phyloP scores from a whole-genome alignment of 345 rosid species.

The Bruguiera sexangula region DNA sequence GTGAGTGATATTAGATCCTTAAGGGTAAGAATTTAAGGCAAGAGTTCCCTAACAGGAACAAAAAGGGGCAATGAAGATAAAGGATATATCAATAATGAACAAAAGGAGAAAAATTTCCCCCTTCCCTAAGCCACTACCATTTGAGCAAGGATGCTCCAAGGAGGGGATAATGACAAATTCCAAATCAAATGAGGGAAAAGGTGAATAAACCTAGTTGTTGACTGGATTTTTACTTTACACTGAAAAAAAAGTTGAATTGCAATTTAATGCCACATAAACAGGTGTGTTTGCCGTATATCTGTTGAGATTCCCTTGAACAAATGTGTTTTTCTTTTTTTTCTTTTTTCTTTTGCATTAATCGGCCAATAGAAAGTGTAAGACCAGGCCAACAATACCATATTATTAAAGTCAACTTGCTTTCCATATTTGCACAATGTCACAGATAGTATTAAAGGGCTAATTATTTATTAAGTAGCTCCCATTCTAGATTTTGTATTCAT shows the following conservation, averaged over 20 bases:
- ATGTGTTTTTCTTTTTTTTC: slow-evolving; percentile 8
- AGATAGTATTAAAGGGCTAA: slow-evolving; percentile 12
- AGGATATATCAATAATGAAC: slow-evolving; percentile 18
- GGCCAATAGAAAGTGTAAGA: slow-evolving; percentile 12
- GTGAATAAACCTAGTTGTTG: slow-evolving; percentile 4
- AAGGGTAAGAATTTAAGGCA: not conserved
- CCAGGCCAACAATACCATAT: not conserved
- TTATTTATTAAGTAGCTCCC: slow-evolving; percentile 13
- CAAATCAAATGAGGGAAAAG: slow-evolving; percentile 6
- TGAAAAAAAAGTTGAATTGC: slow-evolving; percentile 9
- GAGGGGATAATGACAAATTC: not conserved
- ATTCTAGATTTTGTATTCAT: slow-evolving; percentile 10
- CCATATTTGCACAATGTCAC: slow-evolving; percentile 17
- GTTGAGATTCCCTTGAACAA: slow-evolving; percentile 19
- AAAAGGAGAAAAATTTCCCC: slow-evolving; percentile 3
- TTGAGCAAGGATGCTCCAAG: slow-evolving; percentile 8
- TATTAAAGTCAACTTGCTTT: slow-evolving; percentile 16
- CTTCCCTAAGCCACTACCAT: not conserved
- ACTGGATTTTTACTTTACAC: not conserved
- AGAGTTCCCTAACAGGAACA: slow-evolving; percentile 7
- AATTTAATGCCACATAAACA: slow-evolving; percentile 16
- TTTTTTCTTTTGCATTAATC: slow-evolving; percentile 9
- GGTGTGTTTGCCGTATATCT: slow-evolving; percentile 16
- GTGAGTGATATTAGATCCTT: slow-evolving; percentile 10
- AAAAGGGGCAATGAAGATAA: slow-evolving; percentile 6